Evolutionary conservation across 257 asterid species (phyloP).

Genomic region (Primulina eburnea): DNA sequence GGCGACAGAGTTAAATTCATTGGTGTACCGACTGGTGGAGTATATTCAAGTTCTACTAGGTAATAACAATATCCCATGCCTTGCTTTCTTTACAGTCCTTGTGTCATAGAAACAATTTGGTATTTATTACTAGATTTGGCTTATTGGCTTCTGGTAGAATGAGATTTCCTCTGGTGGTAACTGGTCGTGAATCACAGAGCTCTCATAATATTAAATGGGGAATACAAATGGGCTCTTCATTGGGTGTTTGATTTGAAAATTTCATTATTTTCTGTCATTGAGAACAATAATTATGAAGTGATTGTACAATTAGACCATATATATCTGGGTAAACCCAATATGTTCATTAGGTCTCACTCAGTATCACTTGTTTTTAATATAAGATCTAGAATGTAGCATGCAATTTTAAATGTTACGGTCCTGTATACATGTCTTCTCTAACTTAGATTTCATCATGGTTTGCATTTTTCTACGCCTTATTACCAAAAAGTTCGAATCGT

Average conservation of each 20-base stretch:
- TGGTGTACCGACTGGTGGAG: slow-evolving; percentile 59
- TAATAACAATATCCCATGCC: slow-evolving; percentile 26
- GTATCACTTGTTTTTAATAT: slow-evolving; percentile 15
- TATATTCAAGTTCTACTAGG: slow-evolving; percentile 58
- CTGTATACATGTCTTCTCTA: slow-evolving; percentile 1
- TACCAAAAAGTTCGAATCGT: not conserved
- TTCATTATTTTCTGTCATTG: too few species aligned
- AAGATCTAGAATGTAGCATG: slow-evolving; percentile 12
- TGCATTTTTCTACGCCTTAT: not conserved
- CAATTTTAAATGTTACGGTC: not conserved
- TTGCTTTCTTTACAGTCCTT: not conserved
- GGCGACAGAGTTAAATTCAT: slow-evolving; percentile 84
- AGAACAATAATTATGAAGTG: not conserved
- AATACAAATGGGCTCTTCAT: not conserved
- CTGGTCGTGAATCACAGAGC: slow-evolving; percentile 4
- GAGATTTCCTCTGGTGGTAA: not conserved
- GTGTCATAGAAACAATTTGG: too few species aligned
- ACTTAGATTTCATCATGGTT: not conserved
- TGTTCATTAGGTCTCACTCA: not conserved
- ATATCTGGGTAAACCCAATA: not conserved
- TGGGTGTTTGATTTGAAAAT: not conserved
- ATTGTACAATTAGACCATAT: too few species aligned
- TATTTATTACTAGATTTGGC: not conserved
- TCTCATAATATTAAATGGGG: slow-evolving; percentile 9
- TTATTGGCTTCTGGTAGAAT: not conserved